Base-by-base conservation (phyloP, 2,329 filamentous ascomycete genomes). In the Fusarium sp. region DNA sequence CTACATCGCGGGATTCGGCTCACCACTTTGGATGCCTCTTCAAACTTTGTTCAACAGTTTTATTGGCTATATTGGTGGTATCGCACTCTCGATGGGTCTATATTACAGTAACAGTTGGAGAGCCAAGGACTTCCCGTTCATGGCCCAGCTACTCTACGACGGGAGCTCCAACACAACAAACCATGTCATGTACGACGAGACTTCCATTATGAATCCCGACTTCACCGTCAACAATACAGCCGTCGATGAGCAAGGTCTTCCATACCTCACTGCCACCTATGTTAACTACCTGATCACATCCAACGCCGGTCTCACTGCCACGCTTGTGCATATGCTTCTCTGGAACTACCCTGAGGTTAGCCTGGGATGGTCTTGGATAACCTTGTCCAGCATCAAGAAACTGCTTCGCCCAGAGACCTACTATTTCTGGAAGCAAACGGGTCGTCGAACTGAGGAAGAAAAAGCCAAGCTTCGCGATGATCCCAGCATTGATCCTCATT, bases 21-120 rank as follows among this genome's bases (percentile, higher is more conserved):
- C 71, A 7, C 79, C 80, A 0, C 71, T 84, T 9, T 82, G 76
- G 71, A 72, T 78, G 51, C 82, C 81, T 0, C 71, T 82, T 1
- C 69, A 79, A 22, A 82, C 78, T 1, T 67, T 80, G 7, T 70
- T 78, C 31, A 84, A 83, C 73, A 76, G 73, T 4, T 69, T 78
- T 21, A 74, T 82, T 39, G 82, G 82, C 2, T 80, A 80, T 52
- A 7, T 80, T 1, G 64, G 74, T 1, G 80, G 80, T 54, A 76
- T 81, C 24, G 46, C 77, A 3, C 60, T 83, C 2, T 82, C 78
- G 36, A 72, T 78, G 47, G 78, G 75, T 1, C 54, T 69, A 8
- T 69, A 69, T 38, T 69, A 69, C 15, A 17, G 65, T 5, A 69
- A 69, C 10, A n/a, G 44, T 5, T 69, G 67, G 67, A 39, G 62